Conservation (phyloP, 192 early-diverging fungal genomes). For the Entrophospora sp. region DNA sequence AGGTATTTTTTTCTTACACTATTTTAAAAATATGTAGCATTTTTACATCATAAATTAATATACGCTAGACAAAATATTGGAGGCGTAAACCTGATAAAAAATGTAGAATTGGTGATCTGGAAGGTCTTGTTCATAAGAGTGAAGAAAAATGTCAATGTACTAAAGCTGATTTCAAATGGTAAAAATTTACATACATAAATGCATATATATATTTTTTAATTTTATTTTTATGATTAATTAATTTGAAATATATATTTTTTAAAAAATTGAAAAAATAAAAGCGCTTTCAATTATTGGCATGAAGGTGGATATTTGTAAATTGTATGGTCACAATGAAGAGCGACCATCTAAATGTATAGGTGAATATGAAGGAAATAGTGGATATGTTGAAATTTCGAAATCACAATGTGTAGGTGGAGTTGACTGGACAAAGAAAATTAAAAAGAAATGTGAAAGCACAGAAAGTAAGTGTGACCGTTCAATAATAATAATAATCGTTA, state of each 20-base stretch:
- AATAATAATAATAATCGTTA: neutral
- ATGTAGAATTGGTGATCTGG: conserved; percentile 64
- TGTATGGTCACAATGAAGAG: conserved; percentile 64
- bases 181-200: neutral
- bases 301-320: conserved; percentile 55
- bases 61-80: conserved; percentile 52
- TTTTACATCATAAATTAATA: neutral
- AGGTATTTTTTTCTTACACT: no score
- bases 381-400: conserved; percentile 68
- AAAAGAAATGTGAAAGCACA: conserved; percentile 60
- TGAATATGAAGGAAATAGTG: conserved; percentile 64
- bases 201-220: neutral
- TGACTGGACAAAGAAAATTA: conserved; percentile 49
- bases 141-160: conserved; percentile 63
- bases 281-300: conserved; percentile 70
- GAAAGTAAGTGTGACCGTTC: neutral
- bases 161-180: conserved; percentile 81
- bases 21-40: no score
- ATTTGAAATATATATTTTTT: neutral
- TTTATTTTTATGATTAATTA: neutral
- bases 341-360: conserved; percentile 62
- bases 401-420: conserved; percentile 71
- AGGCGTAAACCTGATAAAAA: conserved; percentile 59
- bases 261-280: neutral
- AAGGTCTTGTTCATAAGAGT: conserved; percentile 41